phyloP scores from a whole-genome alignment of 2,329 filamentous ascomycete genomes.

The Xylaria sp. region DNA sequence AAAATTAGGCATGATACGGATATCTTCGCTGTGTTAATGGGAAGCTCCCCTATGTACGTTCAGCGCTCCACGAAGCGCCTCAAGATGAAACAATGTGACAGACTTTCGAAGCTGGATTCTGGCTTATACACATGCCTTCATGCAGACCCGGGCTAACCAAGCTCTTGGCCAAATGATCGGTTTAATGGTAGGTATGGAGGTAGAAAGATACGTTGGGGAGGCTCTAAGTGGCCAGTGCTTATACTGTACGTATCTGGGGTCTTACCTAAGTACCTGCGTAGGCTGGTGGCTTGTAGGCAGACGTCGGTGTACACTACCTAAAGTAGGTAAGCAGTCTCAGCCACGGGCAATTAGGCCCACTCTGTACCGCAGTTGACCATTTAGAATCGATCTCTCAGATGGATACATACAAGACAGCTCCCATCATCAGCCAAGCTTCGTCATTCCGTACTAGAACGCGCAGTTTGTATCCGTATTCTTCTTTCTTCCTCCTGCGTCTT shows the following conservation, averaged over 20 bases:
- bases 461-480: constrained; percentile 7
- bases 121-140: neutral
- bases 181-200: neutral
- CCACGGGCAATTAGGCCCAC: constrained; percentile 17
- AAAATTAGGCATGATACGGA: too few relatives aligned
- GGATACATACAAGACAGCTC: constrained; percentile 30
- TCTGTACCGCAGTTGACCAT: constrained; percentile 21
- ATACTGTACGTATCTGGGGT: neutral
- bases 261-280: too few relatives aligned
- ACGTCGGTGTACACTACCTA: neutral
- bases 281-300: neutral
- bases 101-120: neutral
- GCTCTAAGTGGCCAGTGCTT: neutral
- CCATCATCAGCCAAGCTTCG: constrained; percentile 40
- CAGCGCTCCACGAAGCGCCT: neutral
- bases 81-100: neutral
- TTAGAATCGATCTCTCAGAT: constrained; percentile 31
- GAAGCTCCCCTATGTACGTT: neutral
- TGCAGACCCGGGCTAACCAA: neutral
- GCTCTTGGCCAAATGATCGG: neutral
- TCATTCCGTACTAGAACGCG: constrained; percentile 37
- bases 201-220: neutral
- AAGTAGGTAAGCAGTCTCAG: neutral
- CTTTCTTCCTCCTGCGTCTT: constrained; percentile 32
- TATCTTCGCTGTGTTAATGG: too few relatives aligned